Evolutionary conservation across 257 asterid species (phyloP).

Genomic region (Plantago major): DNA sequence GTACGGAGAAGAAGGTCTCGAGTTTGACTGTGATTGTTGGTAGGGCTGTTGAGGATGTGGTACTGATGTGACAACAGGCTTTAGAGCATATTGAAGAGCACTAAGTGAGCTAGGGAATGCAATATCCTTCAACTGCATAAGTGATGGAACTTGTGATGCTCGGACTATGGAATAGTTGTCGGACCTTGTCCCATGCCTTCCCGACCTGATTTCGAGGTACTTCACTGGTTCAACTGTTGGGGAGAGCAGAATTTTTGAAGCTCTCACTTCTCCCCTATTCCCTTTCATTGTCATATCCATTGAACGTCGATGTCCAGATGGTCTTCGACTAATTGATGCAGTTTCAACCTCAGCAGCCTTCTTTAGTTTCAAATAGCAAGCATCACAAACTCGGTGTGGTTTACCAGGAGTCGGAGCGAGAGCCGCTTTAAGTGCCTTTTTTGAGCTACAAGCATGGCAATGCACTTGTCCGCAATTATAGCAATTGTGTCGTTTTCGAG

Average conservation of each 20-base stretch:
- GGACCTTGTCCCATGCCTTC: constrained; percentile 32
- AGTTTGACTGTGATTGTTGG: constrained; percentile 45
- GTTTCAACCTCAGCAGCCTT: constrained; percentile 56
- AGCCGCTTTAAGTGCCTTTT: constrained; percentile 79
- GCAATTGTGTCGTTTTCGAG: constrained; percentile 80
- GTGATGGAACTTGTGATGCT: constrained; percentile 92
- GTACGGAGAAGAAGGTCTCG: constrained; percentile 83
- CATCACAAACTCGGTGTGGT: constrained; percentile 90
- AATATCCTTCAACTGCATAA: constrained; percentile 74
- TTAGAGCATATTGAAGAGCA: constrained; percentile 76
- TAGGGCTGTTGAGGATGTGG: constrained; percentile 32
- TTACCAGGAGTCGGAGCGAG: constrained; percentile 93
- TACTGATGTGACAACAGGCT: constrained; percentile 45
- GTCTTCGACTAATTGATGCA: constrained; percentile 34
- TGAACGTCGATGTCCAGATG: constrained; percentile 42
- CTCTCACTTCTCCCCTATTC: constrained; percentile 43
- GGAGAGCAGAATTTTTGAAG: constrained; percentile 59
- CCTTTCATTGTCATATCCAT: constrained; percentile 34
- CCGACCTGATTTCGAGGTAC: constrained; percentile 76
- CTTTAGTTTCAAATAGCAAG: constrained; percentile 64
- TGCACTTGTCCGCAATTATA: constrained; percentile 85
- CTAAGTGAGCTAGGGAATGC: constrained; percentile 94
- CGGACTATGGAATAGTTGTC: constrained; percentile 56
- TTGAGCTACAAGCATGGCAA: constrained; percentile 91
- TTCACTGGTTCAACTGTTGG: constrained; percentile 71